Evolutionary conservation across 208 protist species (phyloP).

Genomic region (Naegleria fowleri): DNA sequence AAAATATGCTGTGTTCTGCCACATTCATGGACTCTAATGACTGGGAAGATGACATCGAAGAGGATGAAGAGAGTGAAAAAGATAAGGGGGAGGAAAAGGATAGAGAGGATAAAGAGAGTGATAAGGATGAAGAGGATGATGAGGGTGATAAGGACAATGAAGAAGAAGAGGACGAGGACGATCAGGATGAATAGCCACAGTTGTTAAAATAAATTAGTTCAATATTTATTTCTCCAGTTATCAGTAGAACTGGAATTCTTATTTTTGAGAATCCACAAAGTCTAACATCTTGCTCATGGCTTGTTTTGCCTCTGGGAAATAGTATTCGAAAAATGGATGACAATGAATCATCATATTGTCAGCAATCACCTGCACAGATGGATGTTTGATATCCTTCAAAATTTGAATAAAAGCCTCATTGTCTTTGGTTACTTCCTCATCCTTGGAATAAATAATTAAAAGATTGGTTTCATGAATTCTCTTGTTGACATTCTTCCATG

Average conservation of each 20-base stretch:
- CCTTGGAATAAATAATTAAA: not conserved
- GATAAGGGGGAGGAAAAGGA: no score
- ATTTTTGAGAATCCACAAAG: not conserved
- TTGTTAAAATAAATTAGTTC: no score
- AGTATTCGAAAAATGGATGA: not conserved
- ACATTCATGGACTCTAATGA: no score
- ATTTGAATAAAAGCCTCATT: not conserved
- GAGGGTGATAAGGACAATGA: no score
- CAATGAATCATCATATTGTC: not conserved
- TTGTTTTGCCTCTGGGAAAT: not conserved
- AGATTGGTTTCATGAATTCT: not conserved
- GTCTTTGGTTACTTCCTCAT: not conserved
- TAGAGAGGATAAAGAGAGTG: no score
- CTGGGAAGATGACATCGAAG: no score
- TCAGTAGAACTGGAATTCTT: not conserved
- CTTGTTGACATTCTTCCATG: not conserved
- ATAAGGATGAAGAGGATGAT: no score
- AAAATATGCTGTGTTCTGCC: no score
- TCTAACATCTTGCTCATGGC: not conserved
- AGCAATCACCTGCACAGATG: not conserved
- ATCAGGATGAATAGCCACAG: no score
- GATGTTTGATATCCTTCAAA: not conserved
- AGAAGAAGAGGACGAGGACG: no score
- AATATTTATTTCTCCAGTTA: no score
- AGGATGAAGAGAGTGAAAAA: no score